Evolutionary conservation across 169 alveolate genomes (phyloP), one percentile per base, ranked within the genome.

Genomic region (Cryptosporidium felis): DNA sequence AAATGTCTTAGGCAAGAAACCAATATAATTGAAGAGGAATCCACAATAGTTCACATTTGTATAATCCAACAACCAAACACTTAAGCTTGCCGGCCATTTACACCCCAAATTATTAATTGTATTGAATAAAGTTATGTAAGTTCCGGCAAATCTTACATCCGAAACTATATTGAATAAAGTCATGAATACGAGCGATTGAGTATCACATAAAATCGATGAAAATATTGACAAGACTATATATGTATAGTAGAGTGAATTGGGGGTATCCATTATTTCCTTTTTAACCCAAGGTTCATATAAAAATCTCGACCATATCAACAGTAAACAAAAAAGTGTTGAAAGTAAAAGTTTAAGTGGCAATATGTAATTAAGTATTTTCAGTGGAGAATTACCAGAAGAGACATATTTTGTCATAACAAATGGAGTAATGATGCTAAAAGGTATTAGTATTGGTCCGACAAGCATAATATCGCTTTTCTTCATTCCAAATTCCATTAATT

Each of bases 121-220:
- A 89, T 93, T 93, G 63, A 93, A 91, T 36, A 93, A 90, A 28
- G 96, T 91, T 93, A 93, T 90, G 90, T 93, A 93, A 36, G 95
- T 92, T 36, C 95, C 96, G 12, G 95, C 96, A 26, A 90, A 85
- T 56, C 90, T 81, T 21, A 94, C 94, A 79, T 93, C 96, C 28
- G 96, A 81, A 44, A 92, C 91, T 56, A 89, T 44, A 61, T 91
- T 91, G 40, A 91, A 92, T 56, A 91, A 81, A 5, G 94, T 89
- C 88, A 92, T 90, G 66, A 89, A 80, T 32, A 91, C 53, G 4
- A 63, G 80, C 12, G 89, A 81, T 28, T 63, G 89, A 12, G 82
- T 40, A 53, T 74, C 66, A 18, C 66, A 74, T 23, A 74, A 3
- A n/a, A 74, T 74, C 14, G 62, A 46, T 8, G 80, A 80, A 38